Evolutionary conservation across 2,329 filamentous ascomycete genomes (phyloP).

Genomic region (Claviceps lovelessii): DNA sequence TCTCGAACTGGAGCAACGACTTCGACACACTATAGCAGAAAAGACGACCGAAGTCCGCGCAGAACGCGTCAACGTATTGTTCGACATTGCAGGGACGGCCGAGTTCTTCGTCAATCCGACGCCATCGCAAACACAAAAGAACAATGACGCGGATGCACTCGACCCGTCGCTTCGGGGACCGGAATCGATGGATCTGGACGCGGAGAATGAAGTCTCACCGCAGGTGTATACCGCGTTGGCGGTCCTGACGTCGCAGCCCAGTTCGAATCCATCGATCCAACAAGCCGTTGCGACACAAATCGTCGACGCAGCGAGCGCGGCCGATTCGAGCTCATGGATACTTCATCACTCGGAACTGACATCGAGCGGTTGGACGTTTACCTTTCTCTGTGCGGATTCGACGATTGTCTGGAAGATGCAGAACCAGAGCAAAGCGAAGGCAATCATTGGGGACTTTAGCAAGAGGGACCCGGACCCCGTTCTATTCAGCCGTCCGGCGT

Average conservation of each 20-base stretch:
- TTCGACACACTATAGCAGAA: conserved; percentile 25
- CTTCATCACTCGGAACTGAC: conserved; percentile 29
- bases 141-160: conserved; percentile 15
- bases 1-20: conserved; percentile 32
- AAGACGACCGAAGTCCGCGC: conserved; percentile 34
- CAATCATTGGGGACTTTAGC: conserved; percentile 34
- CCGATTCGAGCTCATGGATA: conserved; percentile 36
- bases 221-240: conserved; percentile 31
- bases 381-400: conserved; percentile 40
- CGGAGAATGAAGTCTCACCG: conserved; percentile 10
- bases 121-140: conserved; percentile 21
- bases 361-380: conserved; percentile 38
- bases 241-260: conserved; percentile 32
- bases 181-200: conserved; percentile 8
- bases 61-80: conserved; percentile 31
- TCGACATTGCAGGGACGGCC: conserved; percentile 31
- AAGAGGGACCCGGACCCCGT: conserved; percentile 31
- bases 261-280: conserved; percentile 34
- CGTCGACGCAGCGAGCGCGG: conserved; percentile 24
- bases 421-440: conserved; percentile 25
- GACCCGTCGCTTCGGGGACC: conserved; percentile 22
- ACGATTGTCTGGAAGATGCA: conserved; percentile 35
- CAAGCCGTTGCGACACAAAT: conserved; percentile 35
- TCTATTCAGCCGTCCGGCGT: conserved; percentile 37
- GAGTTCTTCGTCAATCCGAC: conserved; percentile 27